Base-by-base conservation (phyloP, 768 basidiomycete species). In the Rhodosporidiobolus sp. region DNA sequence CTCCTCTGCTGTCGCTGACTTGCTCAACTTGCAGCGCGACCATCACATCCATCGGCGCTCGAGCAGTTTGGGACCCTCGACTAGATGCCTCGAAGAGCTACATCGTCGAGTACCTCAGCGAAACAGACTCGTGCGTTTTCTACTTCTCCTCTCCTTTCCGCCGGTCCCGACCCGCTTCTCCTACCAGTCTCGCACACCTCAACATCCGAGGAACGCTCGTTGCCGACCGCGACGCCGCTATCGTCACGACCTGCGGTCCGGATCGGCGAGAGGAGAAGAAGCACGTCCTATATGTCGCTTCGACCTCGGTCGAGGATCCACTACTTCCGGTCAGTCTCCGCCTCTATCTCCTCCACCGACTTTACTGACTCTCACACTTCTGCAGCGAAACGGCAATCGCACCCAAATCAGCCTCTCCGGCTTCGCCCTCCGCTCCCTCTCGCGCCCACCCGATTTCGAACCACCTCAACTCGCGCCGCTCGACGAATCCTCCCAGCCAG, bases 31-130 rank as follows among this genome's bases (percentile, higher is more conserved):
- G 34, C 48, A 72, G 70, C 0, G 71, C 71, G 1, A 72, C 71
- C 14, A 72, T 72, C 49, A n/a, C 38, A 24, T 72, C 71, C 6
- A 45, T 56, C 0, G 63, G 61, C 0, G 53, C 62, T 4, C 46
- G 63, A 7, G 48, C 63, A 16, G 69, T 68, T 17, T 72, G 74
- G 74, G 74, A 75, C 24, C 58, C 69, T 11, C 52, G 70, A 19
- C 53, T 61, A 53, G 74, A 75, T 28, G 30, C 48, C 8, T 28
- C 45, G 11, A 30, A 54, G 22, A 62, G 58, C 45, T 46, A 30
- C 2, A 58, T 71, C 14, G 67, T 63, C 1, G 63, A 64, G 12
- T 52, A 62, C 1, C 49, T 75, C 20, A 59, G 26, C 43, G 30
- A n/a, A 4, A 65, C 52, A 11, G 74, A 71, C 43, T 32, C 45